Evolutionary conservation across 306 rosid genomes (phyloP), one percentile per base, ranked within the genome.

Genomic region (Abrus pulchellus): DNA sequence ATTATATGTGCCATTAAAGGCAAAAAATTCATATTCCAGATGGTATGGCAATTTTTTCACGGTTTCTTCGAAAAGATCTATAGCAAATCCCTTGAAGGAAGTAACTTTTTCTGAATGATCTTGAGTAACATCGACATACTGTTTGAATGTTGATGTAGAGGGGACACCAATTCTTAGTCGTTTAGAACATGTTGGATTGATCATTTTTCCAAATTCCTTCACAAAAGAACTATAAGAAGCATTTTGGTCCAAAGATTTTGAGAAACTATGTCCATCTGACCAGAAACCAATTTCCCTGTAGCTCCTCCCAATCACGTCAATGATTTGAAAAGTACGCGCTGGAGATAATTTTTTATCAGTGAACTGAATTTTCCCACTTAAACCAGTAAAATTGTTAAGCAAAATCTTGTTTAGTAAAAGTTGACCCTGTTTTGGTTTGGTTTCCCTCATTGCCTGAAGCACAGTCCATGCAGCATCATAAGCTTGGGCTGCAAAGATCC

Each of bases 161-260:
- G 90, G 90, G 41, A 84, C 89, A 1, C 86, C 92, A 67, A 89
- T 89, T 71, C 62, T 89, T 55, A 86, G 68, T 2, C 71, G 54
- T 0, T 45, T 79, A 12, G 47, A 11, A 14, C 62, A 85, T 79
- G 52, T 84, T 61, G 92, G 88, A 64, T 72, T 68, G 7, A 83
- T 28, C 14, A 89, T 78, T 59, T 52, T 55, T 38, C 80, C 81
- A 7, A 84, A 64, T 38, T 29, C 59, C 56, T 29, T 59, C 88
- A 89, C 80, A 0, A 84, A 82, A 71, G 72, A 13, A 2, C 10
- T 30, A 10, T 55, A n/a, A 45, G 57, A 6, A 14, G 78, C 44
- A 13, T 3, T 60, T 70, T 79, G 64, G 5, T 59, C 55, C 29
- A 49, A 40, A 4, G 72, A 72, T 41, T 5, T 1, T 5, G 87